Evolutionary conservation across 2,329 filamentous ascomycete species (phyloP).

Genomic region (Diaporthe velutina): DNA sequence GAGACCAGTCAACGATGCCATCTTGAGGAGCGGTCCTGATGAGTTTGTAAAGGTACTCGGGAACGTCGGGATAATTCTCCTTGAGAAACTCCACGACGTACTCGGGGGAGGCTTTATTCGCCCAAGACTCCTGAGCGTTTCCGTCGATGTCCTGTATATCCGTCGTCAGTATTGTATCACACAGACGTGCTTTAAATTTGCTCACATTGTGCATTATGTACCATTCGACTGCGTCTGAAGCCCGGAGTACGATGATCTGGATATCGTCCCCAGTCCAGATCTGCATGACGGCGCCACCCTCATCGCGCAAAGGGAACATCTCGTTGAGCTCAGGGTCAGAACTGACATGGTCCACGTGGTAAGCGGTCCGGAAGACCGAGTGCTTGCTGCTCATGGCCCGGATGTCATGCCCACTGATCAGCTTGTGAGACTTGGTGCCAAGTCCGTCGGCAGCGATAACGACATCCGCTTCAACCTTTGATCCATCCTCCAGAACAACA

Average conservation of each 20-base stretch:
- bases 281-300: constrained; percentile 64
- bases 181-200: rapidly evolving
- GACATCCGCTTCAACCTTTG: constrained; percentile 46
- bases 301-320: constrained; percentile 60
- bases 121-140: constrained; percentile 62
- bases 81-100: constrained; percentile 57
- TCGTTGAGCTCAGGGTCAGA: constrained; percentile 58
- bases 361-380: constrained; percentile 43
- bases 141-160: constrained; percentile 62
- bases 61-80: constrained; percentile 56
- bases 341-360: constrained; percentile 35
- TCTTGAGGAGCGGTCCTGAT: constrained; percentile 38
- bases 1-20: constrained; percentile 46
- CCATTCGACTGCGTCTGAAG: constrained; percentile 21
- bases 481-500: constrained; percentile 36
- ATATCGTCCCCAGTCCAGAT: constrained; percentile 58
- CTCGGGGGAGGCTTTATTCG: constrained; percentile 56
- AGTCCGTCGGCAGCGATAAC: constrained; percentile 50
- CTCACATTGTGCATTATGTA: constrained; percentile 32
- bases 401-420: constrained; percentile 42
- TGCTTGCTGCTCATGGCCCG: constrained; percentile 44
- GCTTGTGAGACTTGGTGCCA: constrained; percentile 44
- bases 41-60: constrained; percentile 53
- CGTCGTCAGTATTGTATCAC: constrained; percentile 64
- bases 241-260: constrained; percentile 63